These are phyloP conservation scores for Plantago elongata DNA, from an alignment of 257 asterid genomes.

Conservation along the genomic window DNA sequence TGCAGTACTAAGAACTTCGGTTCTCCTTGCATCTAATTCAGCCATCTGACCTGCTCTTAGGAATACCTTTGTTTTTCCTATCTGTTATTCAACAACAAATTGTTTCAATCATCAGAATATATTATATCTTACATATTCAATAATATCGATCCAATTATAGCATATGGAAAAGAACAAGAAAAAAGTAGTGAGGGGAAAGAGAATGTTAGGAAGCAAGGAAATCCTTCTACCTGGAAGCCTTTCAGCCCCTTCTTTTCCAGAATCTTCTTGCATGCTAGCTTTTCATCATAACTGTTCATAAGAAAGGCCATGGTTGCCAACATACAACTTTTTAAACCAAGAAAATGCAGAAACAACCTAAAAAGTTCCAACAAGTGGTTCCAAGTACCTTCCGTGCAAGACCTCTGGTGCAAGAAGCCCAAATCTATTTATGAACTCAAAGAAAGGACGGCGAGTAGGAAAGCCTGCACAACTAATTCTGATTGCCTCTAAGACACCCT, in stretches of 20 bases:
- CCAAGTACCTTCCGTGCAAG: conserved; percentile 69
- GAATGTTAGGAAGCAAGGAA: neutral
- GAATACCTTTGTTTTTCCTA: conserved; percentile 95
- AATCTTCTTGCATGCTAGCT: conserved; percentile 71
- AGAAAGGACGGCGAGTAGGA: conserved; percentile 97
- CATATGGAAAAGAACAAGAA: neutral
- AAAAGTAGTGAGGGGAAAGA: neutral
- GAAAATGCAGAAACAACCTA: conserved; percentile 15
- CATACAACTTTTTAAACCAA: conserved; percentile 22
- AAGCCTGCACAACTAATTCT: conserved; percentile 97
- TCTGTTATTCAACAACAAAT: conserved; percentile 35
- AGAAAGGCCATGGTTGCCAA: conserved; percentile 26
- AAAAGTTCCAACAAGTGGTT: neutral
- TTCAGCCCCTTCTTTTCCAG: conserved; percentile 79
- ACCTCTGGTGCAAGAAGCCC: conserved; percentile 93
- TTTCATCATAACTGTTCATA: conserved; percentile 75
- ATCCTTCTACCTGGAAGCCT: conserved; percentile 78
- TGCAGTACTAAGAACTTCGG: conserved; percentile 84
- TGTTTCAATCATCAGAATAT: conserved; percentile 10
- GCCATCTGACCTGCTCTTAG: conserved; percentile 99
- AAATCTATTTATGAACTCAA: conserved; percentile 88
- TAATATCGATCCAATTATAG: too few species aligned
- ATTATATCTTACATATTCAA: neutral
- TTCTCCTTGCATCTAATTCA: conserved; percentile 89
- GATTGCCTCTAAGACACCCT: conserved; percentile 99